Evolutionary conservation across 371 early-diverging fungal species (phyloP).

Genomic region (Syncephalastrum contaminatum): DNA sequence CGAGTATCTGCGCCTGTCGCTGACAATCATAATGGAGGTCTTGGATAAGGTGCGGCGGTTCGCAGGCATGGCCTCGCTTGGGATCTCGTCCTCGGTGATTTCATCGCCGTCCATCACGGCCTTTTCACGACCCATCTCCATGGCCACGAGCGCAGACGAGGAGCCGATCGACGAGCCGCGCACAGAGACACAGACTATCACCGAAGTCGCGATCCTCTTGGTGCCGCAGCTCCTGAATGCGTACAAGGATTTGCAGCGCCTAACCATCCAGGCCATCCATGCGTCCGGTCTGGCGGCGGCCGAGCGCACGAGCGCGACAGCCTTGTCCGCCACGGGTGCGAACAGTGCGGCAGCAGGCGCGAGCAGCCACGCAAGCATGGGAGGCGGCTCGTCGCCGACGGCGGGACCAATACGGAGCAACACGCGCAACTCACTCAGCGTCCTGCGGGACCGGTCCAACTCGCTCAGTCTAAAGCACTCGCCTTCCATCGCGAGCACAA

Average conservation of each 20-base stretch:
- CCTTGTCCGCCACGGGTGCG: conserved; percentile 1
- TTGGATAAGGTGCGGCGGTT: conserved; percentile 52
- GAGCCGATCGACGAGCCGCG: conserved; percentile 23
- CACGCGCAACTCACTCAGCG: conserved; percentile 15
- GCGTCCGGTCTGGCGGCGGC: conserved; percentile 15
- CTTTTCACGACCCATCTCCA: conserved; percentile 36
- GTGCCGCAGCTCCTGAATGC: conserved; percentile 42
- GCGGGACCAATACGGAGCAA: neutral
- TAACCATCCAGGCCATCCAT: conserved; percentile 41
- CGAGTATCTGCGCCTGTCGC: conserved; percentile 53
- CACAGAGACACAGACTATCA: conserved; percentile 24
- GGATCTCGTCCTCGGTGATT: conserved; percentile 27
- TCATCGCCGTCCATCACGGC: conserved; percentile 35
- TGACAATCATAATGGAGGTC: conserved; percentile 55
- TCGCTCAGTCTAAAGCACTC: conserved; percentile 16
- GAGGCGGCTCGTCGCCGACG: neutral
- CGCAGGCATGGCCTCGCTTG: conserved; percentile 33
- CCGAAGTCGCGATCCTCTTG: conserved; percentile 29
- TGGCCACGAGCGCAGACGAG: conserved; percentile 32
- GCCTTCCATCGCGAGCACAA: conserved; percentile 1
- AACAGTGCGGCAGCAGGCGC: neutral
- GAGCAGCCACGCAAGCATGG: neutral
- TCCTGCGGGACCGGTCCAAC: conserved; percentile 23
- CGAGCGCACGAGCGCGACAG: conserved; percentile 1
- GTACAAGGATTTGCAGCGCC: conserved; percentile 43